Base-by-base conservation (phyloP, 176 grass and related monocot species). In the Themeda triandra region DNA sequence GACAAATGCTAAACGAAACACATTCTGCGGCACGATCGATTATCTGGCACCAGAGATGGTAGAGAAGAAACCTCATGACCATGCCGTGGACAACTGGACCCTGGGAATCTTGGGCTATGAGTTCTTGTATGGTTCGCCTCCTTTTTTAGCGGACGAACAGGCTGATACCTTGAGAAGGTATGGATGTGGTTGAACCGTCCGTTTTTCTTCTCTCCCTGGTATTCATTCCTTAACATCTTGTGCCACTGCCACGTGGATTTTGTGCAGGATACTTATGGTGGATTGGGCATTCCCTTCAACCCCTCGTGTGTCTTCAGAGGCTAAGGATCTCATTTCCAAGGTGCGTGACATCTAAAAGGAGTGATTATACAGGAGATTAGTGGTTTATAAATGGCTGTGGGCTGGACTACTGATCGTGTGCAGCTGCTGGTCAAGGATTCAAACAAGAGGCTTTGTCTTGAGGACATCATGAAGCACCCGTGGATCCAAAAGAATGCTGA, bases 371-470 rank as follows among this genome's bases (percentile, higher is more conserved):
- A 74, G 10, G 44, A 59, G 4, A 30, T 82, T 32, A 13, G 23
- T 66, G 10, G 24, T 25, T 40, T 8, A n/a, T 74, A 39, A 6
- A 2, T 71, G 40, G 6, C 5, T 71, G n/a, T 71, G 12, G 12
- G 2, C 48, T 67, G 24, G 54, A 77, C 59, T 53, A 17, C 60
- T 28, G n/a, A 60, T 28, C 28, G 80, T 75, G 44, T 81, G 54
- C 68, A 98, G 93, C 96, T 98, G 36, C 86, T 98, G 23, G 91
- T 95, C 60, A 98, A 98, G 85, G 96, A 98, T 75, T 92, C 96
- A 51, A 88, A 79, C 67, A 98, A 95, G 89, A 92, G 96, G 63
- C 87, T 95, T 18, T 90, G 87, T 86, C 46, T 98, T 80, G 67
- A 93, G 24, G 89, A 98, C 69, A 92, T 98, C 40, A 67, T 95